A percentile compares a stretch with the other conserved stretches of the same genome.
phyloP scores from a whole-genome alignment of 2,329 filamentous ascomycete genomes.

The Lachnellula hyalina region DNA sequence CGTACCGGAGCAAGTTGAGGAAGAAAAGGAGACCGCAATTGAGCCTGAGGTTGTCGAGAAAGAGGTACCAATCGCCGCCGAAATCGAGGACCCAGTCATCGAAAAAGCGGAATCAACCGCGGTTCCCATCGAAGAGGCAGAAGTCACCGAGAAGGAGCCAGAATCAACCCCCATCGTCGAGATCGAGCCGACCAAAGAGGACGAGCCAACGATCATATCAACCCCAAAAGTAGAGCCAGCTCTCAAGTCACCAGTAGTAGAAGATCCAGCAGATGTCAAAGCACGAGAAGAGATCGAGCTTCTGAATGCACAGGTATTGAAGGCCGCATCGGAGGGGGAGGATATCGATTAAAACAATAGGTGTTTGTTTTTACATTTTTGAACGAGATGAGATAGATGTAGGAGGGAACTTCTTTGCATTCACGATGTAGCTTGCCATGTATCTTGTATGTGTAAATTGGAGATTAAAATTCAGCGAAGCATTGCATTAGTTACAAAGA shows the following conservation, averaged over 20 bases:
- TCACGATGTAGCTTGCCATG: too few relatives aligned
- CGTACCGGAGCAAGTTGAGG: neutral
- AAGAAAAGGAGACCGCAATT: neutral
- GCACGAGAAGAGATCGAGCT: slow-evolving; percentile 24
- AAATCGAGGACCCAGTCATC: neutral
- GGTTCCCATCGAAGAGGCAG: slow-evolving; percentile 2
- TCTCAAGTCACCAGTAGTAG: neutral
- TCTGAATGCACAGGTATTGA: slow-evolving; percentile 25
- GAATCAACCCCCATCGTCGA: neutral
- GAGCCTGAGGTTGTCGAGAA: slow-evolving; percentile 2
- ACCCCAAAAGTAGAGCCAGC: slow-evolving; percentile 9
- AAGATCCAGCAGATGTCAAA: slow-evolving; percentile 23
- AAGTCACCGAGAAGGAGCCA: slow-evolving; percentile 2
- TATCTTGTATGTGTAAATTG: too few relatives aligned
- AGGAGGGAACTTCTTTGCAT: too few relatives aligned
- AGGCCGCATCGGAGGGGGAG: slow-evolving; percentile 10
- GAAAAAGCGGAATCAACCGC: neutral
- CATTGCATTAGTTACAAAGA: too few relatives aligned
- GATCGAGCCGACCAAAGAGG: neutral
- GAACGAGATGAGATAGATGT: too few relatives aligned
- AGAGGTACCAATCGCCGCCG: neutral
- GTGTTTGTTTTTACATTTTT: too few relatives aligned
- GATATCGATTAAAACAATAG: too few relatives aligned
- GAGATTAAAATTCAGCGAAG: too few relatives aligned
- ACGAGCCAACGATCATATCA: neutral